A percentile compares a stretch with the other conserved stretches of the same genome.
Evolutionary conservation across 116 monocot species (phyloP).

Genomic region (Phalaenopsis hybrid): DNA sequence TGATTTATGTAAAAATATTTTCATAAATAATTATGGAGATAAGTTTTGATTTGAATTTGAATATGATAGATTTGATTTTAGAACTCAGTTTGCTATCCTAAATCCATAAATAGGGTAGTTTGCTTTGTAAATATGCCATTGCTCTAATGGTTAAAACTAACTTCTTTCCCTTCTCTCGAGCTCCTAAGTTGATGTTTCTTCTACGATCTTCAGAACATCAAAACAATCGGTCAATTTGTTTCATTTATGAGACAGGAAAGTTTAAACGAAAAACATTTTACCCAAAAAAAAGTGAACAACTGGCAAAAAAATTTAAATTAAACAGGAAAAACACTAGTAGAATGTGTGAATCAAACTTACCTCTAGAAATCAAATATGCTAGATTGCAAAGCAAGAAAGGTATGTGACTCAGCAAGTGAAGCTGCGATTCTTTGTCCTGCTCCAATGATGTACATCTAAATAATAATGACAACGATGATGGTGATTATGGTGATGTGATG

Average conservation of each 20-base stretch:
- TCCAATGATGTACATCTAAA: constrained; percentile 58
- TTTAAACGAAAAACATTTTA: neutral
- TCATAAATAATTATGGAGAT: too few species aligned
- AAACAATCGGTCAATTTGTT: neutral
- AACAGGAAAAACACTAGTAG: neutral
- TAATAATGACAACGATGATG: neutral
- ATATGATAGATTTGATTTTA: too few species aligned
- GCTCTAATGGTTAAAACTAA: too few species aligned
- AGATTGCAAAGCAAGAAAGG: constrained; percentile 80
- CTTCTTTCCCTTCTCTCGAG: too few species aligned
- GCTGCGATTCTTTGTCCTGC: constrained; percentile 79
- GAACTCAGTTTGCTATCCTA: too few species aligned
- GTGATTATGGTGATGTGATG: neutral
- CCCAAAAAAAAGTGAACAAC: neutral
- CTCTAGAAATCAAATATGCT: constrained; percentile 87
- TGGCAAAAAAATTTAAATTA: neutral
- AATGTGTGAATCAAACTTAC: constrained; percentile 18
- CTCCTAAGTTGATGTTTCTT: neutral
- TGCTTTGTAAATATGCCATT: too few species aligned
- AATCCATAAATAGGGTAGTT: too few species aligned
- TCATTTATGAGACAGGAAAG: neutral
- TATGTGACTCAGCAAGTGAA: constrained; percentile 47
- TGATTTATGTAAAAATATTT: too few species aligned
- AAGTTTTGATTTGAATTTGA: too few species aligned
- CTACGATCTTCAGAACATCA: neutral